Evolutionary conservation across 306 rosid species (phyloP).

Genomic region (Malus asiatica): DNA sequence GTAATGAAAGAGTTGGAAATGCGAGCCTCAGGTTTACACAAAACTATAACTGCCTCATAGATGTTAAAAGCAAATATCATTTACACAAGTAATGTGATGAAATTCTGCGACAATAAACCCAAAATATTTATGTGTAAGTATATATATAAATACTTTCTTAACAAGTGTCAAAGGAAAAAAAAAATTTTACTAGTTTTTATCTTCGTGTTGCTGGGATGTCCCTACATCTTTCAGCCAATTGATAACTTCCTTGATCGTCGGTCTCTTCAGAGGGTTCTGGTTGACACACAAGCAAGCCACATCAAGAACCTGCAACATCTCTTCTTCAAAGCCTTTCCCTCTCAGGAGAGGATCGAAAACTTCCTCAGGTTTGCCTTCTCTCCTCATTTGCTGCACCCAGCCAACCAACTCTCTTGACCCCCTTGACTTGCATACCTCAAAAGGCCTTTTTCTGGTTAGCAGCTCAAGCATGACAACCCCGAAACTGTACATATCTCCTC

Average conservation of each 20-base stretch:
- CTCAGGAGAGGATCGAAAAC: conserved; percentile 60
- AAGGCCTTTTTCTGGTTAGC: conserved; percentile 78
- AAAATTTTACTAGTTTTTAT: conserved; percentile 34
- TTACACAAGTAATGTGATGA: conserved; percentile 33
- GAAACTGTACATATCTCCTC: conserved; percentile 94
- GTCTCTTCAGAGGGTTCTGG: conserved; percentile 78
- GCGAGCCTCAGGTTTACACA: background rate
- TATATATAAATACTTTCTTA: conserved; percentile 33
- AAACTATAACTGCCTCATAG: conserved; percentile 16
- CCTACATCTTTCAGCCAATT: conserved; percentile 73
- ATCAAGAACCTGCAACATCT: conserved; percentile 78
- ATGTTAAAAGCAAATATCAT: conserved; percentile 29
- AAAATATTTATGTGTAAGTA: conserved; percentile 47
- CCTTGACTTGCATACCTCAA: conserved; percentile 76
- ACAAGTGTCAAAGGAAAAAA: conserved; percentile 11
- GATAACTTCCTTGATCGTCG: conserved; percentile 76
- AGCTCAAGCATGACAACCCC: conserved; percentile 95
- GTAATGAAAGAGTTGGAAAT: background rate
- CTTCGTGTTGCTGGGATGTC: conserved; percentile 32
- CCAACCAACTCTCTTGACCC: conserved; percentile 69
- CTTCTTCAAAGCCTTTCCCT: conserved; percentile 65
- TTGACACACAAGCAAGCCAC: conserved; percentile 85
- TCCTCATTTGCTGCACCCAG: conserved; percentile 78
- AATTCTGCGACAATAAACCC: conserved; percentile 36
- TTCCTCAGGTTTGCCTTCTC: conserved; percentile 67